These are phyloP conservation scores for Triticum urartu DNA, from an alignment of 176 grass and related monocot genomes.

Conservation along the genomic window DNA sequence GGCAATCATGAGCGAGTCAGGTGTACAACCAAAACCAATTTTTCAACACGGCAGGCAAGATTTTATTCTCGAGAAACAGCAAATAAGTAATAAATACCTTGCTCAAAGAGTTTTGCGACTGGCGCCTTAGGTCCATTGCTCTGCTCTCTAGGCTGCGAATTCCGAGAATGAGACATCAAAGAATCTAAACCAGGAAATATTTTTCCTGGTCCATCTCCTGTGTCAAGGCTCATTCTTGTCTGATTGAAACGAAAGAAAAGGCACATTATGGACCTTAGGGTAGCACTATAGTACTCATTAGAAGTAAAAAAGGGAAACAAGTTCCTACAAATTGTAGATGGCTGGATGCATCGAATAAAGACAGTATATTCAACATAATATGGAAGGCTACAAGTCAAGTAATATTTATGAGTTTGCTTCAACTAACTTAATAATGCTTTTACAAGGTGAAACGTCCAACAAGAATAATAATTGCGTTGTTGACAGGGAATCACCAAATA, in stretches of 20 bases:
- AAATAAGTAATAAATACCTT: conserved; percentile 60
- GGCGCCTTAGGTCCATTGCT: conserved; percentile 82
- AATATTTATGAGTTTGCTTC: conserved; percentile 6
- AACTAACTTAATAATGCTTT: neutral
- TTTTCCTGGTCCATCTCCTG: conserved; percentile 81
- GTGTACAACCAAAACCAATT: conserved; percentile 10
- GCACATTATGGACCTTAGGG: neutral
- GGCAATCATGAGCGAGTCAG: neutral
- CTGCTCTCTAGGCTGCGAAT: conserved; percentile 80
- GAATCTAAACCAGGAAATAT: conserved; percentile 92
- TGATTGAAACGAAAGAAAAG: conserved; percentile 36
- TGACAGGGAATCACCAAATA: neutral
- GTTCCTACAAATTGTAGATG: neutral
- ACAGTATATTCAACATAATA: neutral
- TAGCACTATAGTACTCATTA: neutral
- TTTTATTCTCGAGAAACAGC: conserved; percentile 16
- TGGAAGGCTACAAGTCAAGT: neutral
- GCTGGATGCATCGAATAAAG: neutral
- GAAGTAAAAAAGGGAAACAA: conserved; percentile 20
- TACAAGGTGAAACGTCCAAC: neutral
- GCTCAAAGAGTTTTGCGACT: conserved; percentile 88
- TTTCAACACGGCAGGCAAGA: conserved; percentile 2
- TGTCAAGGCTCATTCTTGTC: conserved; percentile 87
- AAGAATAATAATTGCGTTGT: neutral
- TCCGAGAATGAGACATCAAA: conserved; percentile 75